These are phyloP conservation scores for Thecamonas trahens DNA, from an alignment of 78 protist species.

Conservation along the genomic window DNA sequence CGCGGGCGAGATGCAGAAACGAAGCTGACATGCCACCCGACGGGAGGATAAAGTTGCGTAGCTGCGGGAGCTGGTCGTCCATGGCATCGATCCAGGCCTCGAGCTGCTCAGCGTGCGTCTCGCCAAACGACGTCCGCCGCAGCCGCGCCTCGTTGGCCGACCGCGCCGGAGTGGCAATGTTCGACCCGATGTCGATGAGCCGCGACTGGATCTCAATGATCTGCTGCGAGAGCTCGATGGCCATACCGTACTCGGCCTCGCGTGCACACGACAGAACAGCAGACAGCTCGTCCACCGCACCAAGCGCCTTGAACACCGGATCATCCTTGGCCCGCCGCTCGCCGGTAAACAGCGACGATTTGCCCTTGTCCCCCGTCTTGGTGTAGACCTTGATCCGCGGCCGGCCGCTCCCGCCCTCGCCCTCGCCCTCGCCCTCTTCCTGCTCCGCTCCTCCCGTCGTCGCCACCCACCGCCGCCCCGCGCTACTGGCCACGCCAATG, in stretches of 20 bases:
- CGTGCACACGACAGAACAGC: neutral
- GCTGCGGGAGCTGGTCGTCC: conserved; percentile 62
- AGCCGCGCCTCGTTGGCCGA: neutral
- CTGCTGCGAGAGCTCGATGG: neutral
- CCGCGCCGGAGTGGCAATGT: conserved; percentile 66
- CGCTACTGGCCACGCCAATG: no score
- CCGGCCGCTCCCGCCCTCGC: no score
- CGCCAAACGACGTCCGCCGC: conserved; percentile 19
- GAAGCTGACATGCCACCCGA: neutral
- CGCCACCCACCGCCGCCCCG: no score
- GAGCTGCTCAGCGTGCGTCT: conserved; percentile 16
- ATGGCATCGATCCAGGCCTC: conserved; percentile 75
- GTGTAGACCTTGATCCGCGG: conserved; percentile 39
- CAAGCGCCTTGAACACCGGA: conserved; percentile 71
- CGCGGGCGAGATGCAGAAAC: neutral
- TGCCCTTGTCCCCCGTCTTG: conserved; percentile 59
- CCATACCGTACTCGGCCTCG: no score
- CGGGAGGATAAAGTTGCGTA: conserved; percentile 73
- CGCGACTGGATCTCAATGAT: conserved; percentile 37
- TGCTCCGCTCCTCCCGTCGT: no score
- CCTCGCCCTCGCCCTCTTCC: no score
- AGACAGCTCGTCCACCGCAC: conserved; percentile 67
- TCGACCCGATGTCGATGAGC: conserved; percentile 69
- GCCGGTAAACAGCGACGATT: conserved; percentile 58
- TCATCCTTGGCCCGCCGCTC: conserved; percentile 69